A percentile compares a stretch with the other conserved stretches of the same genome.
Conservation (phyloP, 305 asterid genomes). For the Euphrasia arctica region DNA sequence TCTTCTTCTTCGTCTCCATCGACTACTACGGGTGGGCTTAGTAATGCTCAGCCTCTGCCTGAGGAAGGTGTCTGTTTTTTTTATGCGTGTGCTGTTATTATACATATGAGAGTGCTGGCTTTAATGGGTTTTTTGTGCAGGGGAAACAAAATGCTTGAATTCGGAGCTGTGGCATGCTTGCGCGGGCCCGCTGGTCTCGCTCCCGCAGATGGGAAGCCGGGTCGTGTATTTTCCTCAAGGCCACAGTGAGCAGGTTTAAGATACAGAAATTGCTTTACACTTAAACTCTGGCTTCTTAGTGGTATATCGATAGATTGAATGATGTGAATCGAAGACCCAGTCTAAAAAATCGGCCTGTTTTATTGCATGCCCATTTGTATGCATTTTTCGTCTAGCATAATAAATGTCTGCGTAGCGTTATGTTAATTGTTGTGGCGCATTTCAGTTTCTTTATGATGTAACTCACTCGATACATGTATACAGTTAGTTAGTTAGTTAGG, state of each 20-base stretch:
- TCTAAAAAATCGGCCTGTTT: background rate
- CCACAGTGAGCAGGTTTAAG: constrained; percentile 85
- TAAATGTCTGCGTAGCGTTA: too few species aligned
- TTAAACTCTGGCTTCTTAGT: too few species aligned
- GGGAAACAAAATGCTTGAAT: constrained; percentile 90
- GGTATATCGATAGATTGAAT: background rate
- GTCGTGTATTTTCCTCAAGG: constrained; percentile 94
- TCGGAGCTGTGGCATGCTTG: constrained; percentile 99
- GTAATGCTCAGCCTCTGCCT: constrained; percentile 41
- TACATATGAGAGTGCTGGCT: constrained; percentile 21
- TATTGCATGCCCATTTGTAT: too few species aligned
- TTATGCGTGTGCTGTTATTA: too few species aligned
- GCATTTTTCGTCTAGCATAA: too few species aligned
- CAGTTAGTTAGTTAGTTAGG: too few species aligned
- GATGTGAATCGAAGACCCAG: background rate
- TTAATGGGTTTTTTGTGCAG: constrained; percentile 32
- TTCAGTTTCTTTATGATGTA: background rate
- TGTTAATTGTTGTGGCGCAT: background rate
- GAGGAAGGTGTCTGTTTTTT: constrained; percentile 60
- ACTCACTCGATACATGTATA: background rate
- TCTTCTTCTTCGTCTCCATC: constrained; percentile 28
- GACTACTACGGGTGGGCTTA: constrained; percentile 39
- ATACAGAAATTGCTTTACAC: background rate
- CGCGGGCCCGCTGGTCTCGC: constrained; percentile 91
- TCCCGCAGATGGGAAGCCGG: constrained; percentile 76